Base-by-base conservation (phyloP, 1,284 basidiomycete species). In the Fomitopsis palustris region DNA sequence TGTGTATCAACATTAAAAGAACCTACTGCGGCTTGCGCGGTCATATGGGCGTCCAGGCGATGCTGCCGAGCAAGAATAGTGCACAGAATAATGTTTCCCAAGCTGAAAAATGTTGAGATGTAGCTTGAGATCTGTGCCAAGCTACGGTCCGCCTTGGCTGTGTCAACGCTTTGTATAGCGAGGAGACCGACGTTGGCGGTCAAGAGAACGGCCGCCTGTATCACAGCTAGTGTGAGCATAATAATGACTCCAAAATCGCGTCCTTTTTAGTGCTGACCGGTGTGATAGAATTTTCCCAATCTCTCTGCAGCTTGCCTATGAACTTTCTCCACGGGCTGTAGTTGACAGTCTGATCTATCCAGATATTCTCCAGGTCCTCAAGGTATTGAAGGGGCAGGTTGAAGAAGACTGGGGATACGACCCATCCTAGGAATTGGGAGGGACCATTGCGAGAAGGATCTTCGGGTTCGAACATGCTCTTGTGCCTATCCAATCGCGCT, bases 141-240 rank as follows among this genome's bases (percentile, higher is more conserved):
- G 8, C 59, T 66, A 16, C 66, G 63, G n/a, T 62, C 41, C 0
- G 21, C 9, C 17, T 41, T 29, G n/a, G 16, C 51, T 2, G 56
- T 62, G 53, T 73, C 70, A 21, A 74, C 66, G 14, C 71, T 73
- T 49, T 72, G 64, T 42, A 77, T 77, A 0, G 75, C 71, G 6
- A 80, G 70, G 42, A 80, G 74, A 0, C 68, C 72, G 2, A 79
- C 75, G 45, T 80, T 78, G 16, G 74, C 77, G 3, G 72, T 74
- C 54, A 80, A 61, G 8, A 80, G 69, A 5, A 79, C 77, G 2
- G 76, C 72, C 0, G 77, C 70, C 77, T 80, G 8, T 21, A 29
- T 16, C 25, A 43, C 56, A 35, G 49, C 25, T 12, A 37, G 23
- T 9, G 55, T 12, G 53, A 57, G 19, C 49, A 53, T 3, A 41